A percentile compares a stretch with the other conserved stretches of the same genome.
Evolutionary conservation across 345 rosid species (phyloP).

Genomic region (Viola odorata): DNA sequence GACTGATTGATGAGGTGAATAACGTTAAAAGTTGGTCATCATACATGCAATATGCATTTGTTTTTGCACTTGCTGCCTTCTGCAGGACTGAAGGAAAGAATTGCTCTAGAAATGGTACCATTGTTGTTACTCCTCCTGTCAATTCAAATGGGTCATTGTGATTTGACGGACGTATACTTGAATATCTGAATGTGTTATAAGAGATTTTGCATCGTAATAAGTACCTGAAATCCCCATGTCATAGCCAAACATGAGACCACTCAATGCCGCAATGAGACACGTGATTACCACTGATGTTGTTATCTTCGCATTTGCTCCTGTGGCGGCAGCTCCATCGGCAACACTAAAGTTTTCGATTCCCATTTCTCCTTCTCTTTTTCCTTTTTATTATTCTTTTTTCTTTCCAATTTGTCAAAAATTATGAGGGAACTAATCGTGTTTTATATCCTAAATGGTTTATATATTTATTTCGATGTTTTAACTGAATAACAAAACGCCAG

Average conservation of each 20-base stretch:
- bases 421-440: no score
- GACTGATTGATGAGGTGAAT: slow-evolving; percentile 73
- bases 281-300: slow-evolving; percentile 53
- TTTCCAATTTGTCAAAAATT: no score
- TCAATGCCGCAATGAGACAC: slow-evolving; percentile 70
- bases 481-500: no score
- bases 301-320: slow-evolving; percentile 36
- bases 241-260: slow-evolving; percentile 84
- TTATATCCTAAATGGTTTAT: no score
- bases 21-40: slow-evolving; percentile 63
- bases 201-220: no score
- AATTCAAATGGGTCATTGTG: not conserved
- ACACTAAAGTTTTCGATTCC: slow-evolving; percentile 40
- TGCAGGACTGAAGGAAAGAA: slow-evolving; percentile 63
- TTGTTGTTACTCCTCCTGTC: slow-evolving; percentile 86
- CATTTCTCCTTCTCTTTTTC: slow-evolving; percentile 31
- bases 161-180: no score
- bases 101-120: slow-evolving; percentile 68
- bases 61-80: slow-evolving; percentile 45
- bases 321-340: slow-evolving; percentile 21
- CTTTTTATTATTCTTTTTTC: no score
- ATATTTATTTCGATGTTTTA: no score
- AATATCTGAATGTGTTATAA: no score
- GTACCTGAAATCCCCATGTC: slow-evolving; percentile 82
- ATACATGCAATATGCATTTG: slow-evolving; percentile 55